These are phyloP conservation scores for Naganishia kalamii DNA, from an alignment of 768 basidiomycete species.

Conservation along the genomic window DNA sequence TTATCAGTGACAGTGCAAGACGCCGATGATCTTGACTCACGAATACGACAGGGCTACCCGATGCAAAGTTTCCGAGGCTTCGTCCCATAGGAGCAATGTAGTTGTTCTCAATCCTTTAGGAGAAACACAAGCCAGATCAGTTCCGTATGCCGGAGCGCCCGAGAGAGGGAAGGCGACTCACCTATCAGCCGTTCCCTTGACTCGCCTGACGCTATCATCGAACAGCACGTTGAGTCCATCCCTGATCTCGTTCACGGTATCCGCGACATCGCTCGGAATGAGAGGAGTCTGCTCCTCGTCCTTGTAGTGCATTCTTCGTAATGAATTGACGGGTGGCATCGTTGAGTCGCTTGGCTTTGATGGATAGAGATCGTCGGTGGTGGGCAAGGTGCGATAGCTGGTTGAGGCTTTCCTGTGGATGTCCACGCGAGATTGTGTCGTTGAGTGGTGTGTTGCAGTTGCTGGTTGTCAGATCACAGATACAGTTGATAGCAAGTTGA, in stretches of 20 bases:
- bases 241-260: slow-evolving; percentile 75
- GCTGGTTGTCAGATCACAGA: no score
- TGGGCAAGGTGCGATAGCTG: no score
- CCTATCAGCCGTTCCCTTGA: slow-evolving; percentile 37
- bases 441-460: no score
- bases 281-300: slow-evolving; percentile 76
- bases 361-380: no score
- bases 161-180: not conserved
- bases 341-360: no score
- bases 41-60: slow-evolving; percentile 1
- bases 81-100: not conserved
- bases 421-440: no score
- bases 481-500: no score
- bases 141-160: not conserved
- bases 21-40: not conserved
- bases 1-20: not conserved
- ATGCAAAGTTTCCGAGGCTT: not conserved
- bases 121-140: not conserved
- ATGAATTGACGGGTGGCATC: not conserved
- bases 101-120: not conserved
- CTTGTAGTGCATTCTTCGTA: slow-evolving; percentile 48
- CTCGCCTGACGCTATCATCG: slow-evolving; percentile 63
- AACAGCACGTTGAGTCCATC: slow-evolving; percentile 71
- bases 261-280: slow-evolving; percentile 70
- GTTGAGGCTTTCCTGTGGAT: no score